Base-by-base conservation (phyloP, 306 rosid genomes). In the Carpinus fangiana region DNA sequence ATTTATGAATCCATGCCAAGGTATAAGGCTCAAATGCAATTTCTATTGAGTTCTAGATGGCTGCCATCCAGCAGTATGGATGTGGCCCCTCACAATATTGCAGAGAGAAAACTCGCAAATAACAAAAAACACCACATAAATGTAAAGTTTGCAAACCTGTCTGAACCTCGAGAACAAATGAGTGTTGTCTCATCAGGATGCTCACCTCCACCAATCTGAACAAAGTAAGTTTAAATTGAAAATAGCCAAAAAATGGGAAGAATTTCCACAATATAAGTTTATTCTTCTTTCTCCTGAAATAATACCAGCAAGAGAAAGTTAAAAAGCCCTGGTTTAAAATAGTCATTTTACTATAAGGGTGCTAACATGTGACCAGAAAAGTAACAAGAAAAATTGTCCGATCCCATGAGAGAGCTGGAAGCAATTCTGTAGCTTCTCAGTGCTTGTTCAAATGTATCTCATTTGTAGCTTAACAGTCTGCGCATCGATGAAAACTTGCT, bases 151-250 rank as follows among this genome's bases (percentile, higher is more conserved):
- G 79, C 89, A 82, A 83, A 88, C 98, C 98, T 94, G 90, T 94
- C 98, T 0, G 95, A 89, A 79, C 93, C 95, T 67, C 97, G 93
- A 70, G 91, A 83, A 73, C 98, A 92, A 72, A 85, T 34, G 68
- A 94, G 92, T 17, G 88, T 89, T 1, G 98, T 94, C 81, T 94
- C 97, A 79, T 94, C 98, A 2, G 98, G 98, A 82, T 87, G 85
- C 73, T 94, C 97, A 76, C 98, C 97, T 69, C 93, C 97, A 81
- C 98, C 97, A 87, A 94, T 87, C 97, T 92, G 91, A 84, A 84
- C 86, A 85, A 53, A 80, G 84, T 75, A 68, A 72, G 60, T 81
- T 55, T 76, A 48, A 79, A 82, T 79, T 68, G 77, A 79, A 73
- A 72, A 62, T 65, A 73, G 79, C 16, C 69, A 11, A 59, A 64